Evolutionary conservation across 1,139 yeast genomes (phyloP).

Genomic region (Meyerozyma athensensis): DNA sequence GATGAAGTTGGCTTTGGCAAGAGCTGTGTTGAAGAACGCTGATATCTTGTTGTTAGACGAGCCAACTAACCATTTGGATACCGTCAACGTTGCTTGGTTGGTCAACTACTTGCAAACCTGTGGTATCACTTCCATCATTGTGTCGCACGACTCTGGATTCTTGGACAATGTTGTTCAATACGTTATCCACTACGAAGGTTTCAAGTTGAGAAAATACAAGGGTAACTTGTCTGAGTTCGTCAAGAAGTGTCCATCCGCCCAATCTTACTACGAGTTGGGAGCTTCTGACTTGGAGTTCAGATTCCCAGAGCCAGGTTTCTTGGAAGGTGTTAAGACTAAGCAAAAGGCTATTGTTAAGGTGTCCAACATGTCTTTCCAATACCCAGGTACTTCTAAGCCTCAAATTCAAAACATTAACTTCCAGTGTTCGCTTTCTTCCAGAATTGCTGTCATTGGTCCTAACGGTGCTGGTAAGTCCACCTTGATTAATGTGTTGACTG

Average conservation of each 20-base stretch:
- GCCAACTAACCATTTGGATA: constrained; percentile 99
- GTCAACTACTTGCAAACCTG: constrained; percentile 97
- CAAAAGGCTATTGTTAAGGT: constrained; percentile 99
- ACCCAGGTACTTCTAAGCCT: constrained; percentile 97
- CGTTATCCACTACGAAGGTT: constrained; percentile 99
- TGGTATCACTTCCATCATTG: constrained; percentile 96
- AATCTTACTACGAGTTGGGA: constrained; percentile 97
- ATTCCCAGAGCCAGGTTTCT: constrained; percentile 99
- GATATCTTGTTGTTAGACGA: constrained; percentile 97
- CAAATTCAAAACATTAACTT: constrained; percentile 85
- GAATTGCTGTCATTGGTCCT: constrained; percentile 99
- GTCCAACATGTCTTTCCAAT: constrained; percentile 94
- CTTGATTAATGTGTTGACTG: constrained; percentile 95
- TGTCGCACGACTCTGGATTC: constrained; percentile 99
- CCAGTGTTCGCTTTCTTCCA: constrained; percentile 98
- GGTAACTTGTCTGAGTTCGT: constrained; percentile 99
- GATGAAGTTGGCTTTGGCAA: constrained; percentile 98
- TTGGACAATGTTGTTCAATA: constrained; percentile 95
- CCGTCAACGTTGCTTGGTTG: constrained; percentile 98
- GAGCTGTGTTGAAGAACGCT: constrained; percentile 98
- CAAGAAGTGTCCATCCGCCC: constrained; percentile 97
- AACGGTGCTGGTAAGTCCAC: constrained; percentile 99
- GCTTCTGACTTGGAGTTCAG: constrained; percentile 93
- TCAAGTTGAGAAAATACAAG: constrained; percentile 98
- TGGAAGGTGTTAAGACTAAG: constrained; percentile 99